phyloP scores from a whole-genome alignment of 257 asterid species.

The Gentiana dahurica region DNA sequence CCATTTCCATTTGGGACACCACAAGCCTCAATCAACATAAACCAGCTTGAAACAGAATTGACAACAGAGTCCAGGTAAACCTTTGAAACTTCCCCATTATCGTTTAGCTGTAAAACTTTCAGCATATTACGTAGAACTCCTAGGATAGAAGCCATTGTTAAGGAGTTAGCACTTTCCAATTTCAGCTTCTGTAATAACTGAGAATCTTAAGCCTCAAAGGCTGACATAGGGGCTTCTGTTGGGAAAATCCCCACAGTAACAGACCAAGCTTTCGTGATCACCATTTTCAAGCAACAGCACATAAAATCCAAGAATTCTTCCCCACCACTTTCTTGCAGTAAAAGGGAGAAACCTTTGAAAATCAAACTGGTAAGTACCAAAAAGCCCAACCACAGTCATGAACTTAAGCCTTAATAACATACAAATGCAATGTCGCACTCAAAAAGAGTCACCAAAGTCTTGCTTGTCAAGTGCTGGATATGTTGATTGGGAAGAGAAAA shows the following conservation, averaged over 20 bases:
- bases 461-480: slow-evolving; percentile 51
- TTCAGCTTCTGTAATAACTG: slow-evolving; percentile 25
- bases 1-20: slow-evolving; percentile 14
- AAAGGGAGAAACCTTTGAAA: not conserved
- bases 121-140: slow-evolving; percentile 50
- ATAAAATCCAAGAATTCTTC: slow-evolving; percentile 40
- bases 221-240: slow-evolving; percentile 17
- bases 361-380: not conserved
- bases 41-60: slow-evolving; percentile 34
- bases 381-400: slow-evolving; percentile 3
- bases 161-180: slow-evolving; percentile 34
- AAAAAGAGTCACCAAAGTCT: slow-evolving; percentile 50
- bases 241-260: slow-evolving; percentile 13
- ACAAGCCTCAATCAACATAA: slow-evolving; percentile 24
- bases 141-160: slow-evolving; percentile 35
- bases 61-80: slow-evolving; percentile 33
- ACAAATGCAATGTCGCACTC: slow-evolving; percentile 51
- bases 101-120: slow-evolving; percentile 45
- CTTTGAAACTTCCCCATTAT: slow-evolving; percentile 23
- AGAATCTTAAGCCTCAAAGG: slow-evolving; percentile 19
- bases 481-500: slow-evolving; percentile 39
- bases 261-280: slow-evolving; percentile 22
- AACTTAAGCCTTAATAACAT: slow-evolving; percentile 19
- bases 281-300: slow-evolving; percentile 47
- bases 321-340: slow-evolving; percentile 55